phyloP scores from a whole-genome alignment of 164 flowering plant species.

The Liriodendron chinense region DNA sequence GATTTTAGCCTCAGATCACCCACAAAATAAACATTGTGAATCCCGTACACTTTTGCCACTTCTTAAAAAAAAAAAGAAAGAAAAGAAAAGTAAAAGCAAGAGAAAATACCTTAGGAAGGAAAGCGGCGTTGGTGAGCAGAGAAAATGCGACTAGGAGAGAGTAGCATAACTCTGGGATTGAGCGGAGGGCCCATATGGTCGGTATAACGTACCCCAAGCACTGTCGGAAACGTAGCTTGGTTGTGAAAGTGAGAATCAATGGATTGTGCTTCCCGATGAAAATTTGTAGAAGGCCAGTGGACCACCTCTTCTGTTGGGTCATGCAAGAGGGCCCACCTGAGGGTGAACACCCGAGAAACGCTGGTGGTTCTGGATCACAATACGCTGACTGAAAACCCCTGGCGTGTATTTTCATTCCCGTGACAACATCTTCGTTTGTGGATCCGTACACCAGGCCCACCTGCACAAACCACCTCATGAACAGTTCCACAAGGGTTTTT shows the following conservation, averaged over 20 bases:
- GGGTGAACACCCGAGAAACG: slow-evolving; percentile 59
- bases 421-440: slow-evolving; percentile 45
- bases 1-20: no score
- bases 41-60: no score
- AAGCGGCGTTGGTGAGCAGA: slow-evolving; percentile 40
- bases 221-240: slow-evolving; percentile 41
- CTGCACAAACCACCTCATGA: slow-evolving; percentile 20
- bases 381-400: slow-evolving; percentile 41
- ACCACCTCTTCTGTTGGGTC: slow-evolving; percentile 60
- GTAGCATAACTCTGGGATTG: slow-evolving; percentile 52
- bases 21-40: no score
- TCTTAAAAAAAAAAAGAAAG: no score
- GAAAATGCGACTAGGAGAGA: slow-evolving; percentile 49
- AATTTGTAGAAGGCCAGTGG: slow-evolving; percentile 55
- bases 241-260: slow-evolving; percentile 17
- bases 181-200: slow-evolving; percentile 28
- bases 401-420: slow-evolving; percentile 48
- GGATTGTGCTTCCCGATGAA: slow-evolving; percentile 37
- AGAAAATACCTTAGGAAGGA: slow-evolving; percentile 49
- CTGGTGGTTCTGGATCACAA: slow-evolving; percentile 32
- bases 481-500: no score
- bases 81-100: background rate
- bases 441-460: slow-evolving; percentile 65
- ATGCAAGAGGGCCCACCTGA: slow-evolving; percentile 28
- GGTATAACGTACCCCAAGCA: slow-evolving; percentile 29